A percentile compares a stretch with the other conserved stretches of the same genome.
phyloP scores from a whole-genome alignment of 2,329 filamentous ascomycete genomes.

The Dryadomyces quercus-mongolicae region DNA sequence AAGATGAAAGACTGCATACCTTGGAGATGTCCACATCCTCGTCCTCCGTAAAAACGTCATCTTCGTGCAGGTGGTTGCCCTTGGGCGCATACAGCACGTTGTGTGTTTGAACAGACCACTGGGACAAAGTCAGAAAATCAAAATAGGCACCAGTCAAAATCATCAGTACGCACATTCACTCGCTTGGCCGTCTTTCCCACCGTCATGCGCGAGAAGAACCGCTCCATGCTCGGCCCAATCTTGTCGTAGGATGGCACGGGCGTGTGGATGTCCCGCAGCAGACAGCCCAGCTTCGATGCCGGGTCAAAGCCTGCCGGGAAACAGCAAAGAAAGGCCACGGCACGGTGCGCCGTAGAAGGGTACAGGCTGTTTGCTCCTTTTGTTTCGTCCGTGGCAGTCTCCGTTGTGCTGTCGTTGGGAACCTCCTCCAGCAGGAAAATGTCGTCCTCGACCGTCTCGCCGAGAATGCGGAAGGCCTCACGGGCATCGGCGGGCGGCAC shows the following conservation, averaged over 20 bases:
- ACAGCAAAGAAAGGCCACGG: slow-evolving; percentile 38
- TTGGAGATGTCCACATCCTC: slow-evolving; percentile 26
- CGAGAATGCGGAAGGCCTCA: slow-evolving; percentile 13
- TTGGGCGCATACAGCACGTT: slow-evolving; percentile 25
- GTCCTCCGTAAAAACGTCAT: slow-evolving; percentile 21
- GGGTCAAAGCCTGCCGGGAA: slow-evolving; percentile 42
- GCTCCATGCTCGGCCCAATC: slow-evolving; percentile 43
- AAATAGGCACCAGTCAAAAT: too few species aligned
- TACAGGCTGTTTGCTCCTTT: too few species aligned
- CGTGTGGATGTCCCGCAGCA: slow-evolving; percentile 35
- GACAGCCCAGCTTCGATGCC: slow-evolving; percentile 33
- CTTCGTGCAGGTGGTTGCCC: slow-evolving; percentile 24
- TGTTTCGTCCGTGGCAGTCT: too few species aligned
- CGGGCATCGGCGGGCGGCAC: slow-evolving; percentile 17
- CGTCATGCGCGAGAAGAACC: slow-evolving; percentile 34
- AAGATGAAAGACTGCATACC: slow-evolving; percentile 14
- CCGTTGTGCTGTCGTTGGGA: slow-evolving; percentile 16
- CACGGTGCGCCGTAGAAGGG: slow-evolving; percentile 20
- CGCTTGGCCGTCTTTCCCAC: slow-evolving; percentile 36
- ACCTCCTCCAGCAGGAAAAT: slow-evolving; percentile 33
- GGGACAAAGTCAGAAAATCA: too few species aligned
- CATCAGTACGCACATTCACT: slow-evolving; percentile 27
- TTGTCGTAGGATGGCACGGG: slow-evolving; percentile 43
- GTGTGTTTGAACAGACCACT: slow-evolving; percentile 39
- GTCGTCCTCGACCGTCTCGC: slow-evolving; percentile 42